Base-by-base conservation (phyloP, 257 asterid species). In the Solanum ossicruentum region DNA sequence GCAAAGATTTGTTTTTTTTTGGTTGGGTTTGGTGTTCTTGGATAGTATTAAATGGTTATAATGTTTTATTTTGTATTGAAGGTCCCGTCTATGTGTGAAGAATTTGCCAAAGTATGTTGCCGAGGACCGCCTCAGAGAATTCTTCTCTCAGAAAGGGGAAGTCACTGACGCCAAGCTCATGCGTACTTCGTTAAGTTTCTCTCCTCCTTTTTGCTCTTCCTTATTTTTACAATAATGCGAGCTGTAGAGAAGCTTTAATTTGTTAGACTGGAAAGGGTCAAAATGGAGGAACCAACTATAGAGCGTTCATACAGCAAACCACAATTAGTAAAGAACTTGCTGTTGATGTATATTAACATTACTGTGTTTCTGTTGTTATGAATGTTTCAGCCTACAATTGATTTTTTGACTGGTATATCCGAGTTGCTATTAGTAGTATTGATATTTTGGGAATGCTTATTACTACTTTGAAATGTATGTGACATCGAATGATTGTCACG, bases 71-170 rank as follows among this genome's bases (percentile, higher is more conserved):
- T 81, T 47, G 23, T 26, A 60, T 28, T 85, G 80, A 79, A 95
- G 99, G 97, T 95, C 98, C 3, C 92, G 99, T 66, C 85, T 95
- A 47, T 94, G 96, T 86, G 98, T 94, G 84, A 95, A 94, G 90
- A 94, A 94, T 88, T 86, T 95, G 90, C 98, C 99, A 1, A 92
- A 92, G 83, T 87, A 93, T 87, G 97, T 85, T 32, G 85, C 92
- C 1, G 98, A 95, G 88, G 97, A 95, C 41, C 94, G 93, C 70
- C 96, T 95, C 49, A 93, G 93, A 84, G 97, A 95, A 4, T 92
- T 93, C 88, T 95, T 95, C 91, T 94, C 99, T 32, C 92, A 88
- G 90, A 94, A 94, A 90, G 99, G 99, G 83, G 98, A 95, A 88
- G 96, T 96, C 58, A 96, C 99, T 6, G 98, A 94, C 85, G 94